These are phyloP conservation scores for Aspergillus nomiae DNA, from an alignment of 2,329 filamentous ascomycete genomes.

Conservation along the genomic window DNA sequence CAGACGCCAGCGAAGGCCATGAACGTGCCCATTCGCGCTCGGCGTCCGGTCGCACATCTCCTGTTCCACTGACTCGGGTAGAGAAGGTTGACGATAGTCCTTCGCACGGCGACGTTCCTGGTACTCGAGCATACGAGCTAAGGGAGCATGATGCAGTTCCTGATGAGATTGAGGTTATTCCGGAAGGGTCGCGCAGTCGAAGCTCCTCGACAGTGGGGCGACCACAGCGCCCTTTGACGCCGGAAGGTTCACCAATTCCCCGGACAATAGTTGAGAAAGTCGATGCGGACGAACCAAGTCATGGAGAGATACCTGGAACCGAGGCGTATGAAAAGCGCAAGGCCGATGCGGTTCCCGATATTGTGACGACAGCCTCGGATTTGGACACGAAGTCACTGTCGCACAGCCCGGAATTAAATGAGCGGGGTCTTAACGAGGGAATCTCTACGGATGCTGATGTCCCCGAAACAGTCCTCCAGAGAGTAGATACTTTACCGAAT, in stretches of 20 bases:
- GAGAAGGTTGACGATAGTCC: conserved; percentile 63
- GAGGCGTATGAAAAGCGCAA: conserved; percentile 57
- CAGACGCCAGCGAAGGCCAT: conserved; percentile 64
- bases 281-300: conserved; percentile 56
- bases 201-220: conserved; percentile 44
- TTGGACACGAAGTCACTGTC: conserved; percentile 31
- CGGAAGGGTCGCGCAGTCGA: conserved; percentile 45
- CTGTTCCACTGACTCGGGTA: conserved; percentile 63
- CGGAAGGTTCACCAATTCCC: conserved; percentile 57
- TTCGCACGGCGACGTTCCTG: conserved; percentile 63
- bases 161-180: conserved; percentile 63
- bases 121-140: conserved; percentile 62
- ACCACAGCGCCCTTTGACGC: conserved; percentile 50
- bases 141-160: conserved; percentile 62
- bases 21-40: conserved; percentile 34
- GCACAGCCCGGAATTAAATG: conserved; percentile 22
- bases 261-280: conserved; percentile 64
- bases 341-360: conserved; percentile 62
- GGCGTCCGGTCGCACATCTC: conserved; percentile 50
- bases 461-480: conserved; percentile 49
- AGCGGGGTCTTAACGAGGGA: conserved; percentile 10
- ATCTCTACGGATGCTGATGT: conserved; percentile 25
- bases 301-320: conserved; percentile 66
- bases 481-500: conserved; percentile 43
- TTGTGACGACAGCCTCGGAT: conserved; percentile 53